Conservation (phyloP, 176 grass and related monocot species). For the Sorghum bicolor region DNA sequence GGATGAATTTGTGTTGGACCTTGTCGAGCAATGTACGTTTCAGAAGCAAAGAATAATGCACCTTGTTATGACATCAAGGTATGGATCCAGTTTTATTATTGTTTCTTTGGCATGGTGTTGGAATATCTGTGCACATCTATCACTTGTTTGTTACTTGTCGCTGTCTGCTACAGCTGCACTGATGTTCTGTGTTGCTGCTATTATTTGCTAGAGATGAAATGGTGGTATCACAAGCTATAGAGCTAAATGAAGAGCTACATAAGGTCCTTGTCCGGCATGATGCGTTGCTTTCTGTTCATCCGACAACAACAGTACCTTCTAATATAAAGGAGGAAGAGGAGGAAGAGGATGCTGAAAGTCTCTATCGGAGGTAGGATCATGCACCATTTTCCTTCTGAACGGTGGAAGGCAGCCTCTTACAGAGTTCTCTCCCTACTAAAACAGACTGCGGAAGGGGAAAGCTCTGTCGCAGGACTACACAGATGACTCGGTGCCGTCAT, state of each 20-base stretch:
- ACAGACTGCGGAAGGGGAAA: constrained; percentile 86
- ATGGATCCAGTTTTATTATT: not conserved
- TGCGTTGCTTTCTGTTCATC: constrained; percentile 68
- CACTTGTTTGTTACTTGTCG: not conserved
- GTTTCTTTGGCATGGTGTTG: not conserved
- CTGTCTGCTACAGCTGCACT: not conserved
- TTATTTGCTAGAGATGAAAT: constrained; percentile 73
- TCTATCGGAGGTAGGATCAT: constrained; percentile 62
- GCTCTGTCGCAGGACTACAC: constrained; percentile 65
- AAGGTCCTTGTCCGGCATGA: constrained; percentile 72
- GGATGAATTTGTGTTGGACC: constrained; percentile 92
- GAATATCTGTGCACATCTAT: not conserved
- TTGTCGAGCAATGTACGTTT: constrained; percentile 95
- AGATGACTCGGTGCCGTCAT: constrained; percentile 22
- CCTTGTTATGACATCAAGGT: constrained; percentile 91
- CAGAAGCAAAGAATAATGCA: constrained; percentile 97
- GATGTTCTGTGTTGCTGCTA: not conserved
- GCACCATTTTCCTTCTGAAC: not conserved
- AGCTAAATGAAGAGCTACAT: constrained; percentile 84
- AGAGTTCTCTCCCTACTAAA: not conserved
- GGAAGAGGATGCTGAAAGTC: constrained; percentile 92
- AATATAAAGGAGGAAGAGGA: constrained; percentile 51
- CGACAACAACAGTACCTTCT: constrained; percentile 54
- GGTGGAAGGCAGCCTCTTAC: not conserved
- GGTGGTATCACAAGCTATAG: constrained; percentile 74